phyloP scores from a whole-genome alignment of 305 asterid genomes.

The Fraxinus velutina region DNA sequence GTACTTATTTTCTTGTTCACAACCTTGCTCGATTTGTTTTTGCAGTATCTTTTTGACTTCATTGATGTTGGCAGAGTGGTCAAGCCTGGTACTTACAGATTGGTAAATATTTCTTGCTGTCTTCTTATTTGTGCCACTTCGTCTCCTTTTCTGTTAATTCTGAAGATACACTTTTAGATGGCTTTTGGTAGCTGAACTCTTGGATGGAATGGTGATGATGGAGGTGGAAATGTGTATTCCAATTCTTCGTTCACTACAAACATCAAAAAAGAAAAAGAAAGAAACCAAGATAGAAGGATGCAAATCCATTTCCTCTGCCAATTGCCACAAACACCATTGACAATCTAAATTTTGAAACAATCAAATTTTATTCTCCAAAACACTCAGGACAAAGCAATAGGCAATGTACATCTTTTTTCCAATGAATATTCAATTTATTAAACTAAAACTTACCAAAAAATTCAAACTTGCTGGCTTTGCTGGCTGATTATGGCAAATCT shows the following conservation, averaged over 20 bases:
- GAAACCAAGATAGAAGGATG: background rate
- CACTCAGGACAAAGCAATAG: background rate
- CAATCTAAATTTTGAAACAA: background rate
- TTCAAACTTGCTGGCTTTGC: background rate
- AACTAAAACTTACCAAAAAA: background rate
- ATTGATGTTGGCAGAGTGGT: constrained; percentile 75
- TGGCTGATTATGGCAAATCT: background rate
- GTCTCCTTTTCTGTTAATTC: background rate
- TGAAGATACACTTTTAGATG: background rate
- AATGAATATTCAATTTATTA: background rate
- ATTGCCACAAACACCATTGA: background rate
- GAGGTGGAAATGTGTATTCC: background rate
- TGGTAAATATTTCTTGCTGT: constrained; percentile 44
- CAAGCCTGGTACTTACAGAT: constrained; percentile 86
- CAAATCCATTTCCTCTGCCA: background rate
- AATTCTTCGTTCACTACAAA: background rate
- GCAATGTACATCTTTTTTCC: background rate
- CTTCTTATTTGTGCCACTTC: background rate
- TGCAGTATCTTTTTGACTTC: constrained; percentile 78
- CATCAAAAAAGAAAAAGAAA: background rate
- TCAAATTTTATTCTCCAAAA: background rate
- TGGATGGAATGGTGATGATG: background rate
- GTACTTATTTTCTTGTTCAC: background rate
- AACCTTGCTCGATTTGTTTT: constrained; percentile 22
- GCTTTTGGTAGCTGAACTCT: background rate